A percentile compares a stretch with the other conserved stretches of the same genome.
Conservation (phyloP, 139 green algal species). For the Closterium sp. region DNA sequence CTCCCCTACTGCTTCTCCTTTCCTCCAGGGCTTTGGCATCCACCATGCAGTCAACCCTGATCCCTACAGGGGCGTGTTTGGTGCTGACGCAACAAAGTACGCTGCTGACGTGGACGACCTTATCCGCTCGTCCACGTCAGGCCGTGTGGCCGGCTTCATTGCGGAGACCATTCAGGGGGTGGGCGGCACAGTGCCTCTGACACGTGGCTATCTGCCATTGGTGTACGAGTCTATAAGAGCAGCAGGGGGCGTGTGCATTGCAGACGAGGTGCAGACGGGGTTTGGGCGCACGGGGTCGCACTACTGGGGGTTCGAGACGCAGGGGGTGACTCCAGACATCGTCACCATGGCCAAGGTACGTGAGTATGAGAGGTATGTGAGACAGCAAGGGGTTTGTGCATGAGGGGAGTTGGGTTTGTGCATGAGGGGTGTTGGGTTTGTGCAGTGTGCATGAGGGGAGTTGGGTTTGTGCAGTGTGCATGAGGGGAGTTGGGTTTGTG, state of each 20-base stretch:
- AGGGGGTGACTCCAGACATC: slow-evolving; percentile 86
- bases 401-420: not conserved
- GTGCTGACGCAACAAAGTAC: slow-evolving; percentile 76
- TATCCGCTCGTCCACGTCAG: slow-evolving; percentile 64
- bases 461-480: too few relatives aligned
- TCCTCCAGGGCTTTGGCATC: slow-evolving; percentile 76
- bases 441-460: too few relatives aligned
- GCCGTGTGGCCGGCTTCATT: slow-evolving; percentile 82
- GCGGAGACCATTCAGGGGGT: slow-evolving; percentile 83
- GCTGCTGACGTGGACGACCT: slow-evolving; percentile 72
- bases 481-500: too few relatives aligned
- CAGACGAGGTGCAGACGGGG: slow-evolving; percentile 97
- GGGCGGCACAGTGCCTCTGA: slow-evolving; percentile 77
- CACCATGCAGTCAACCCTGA: slow-evolving; percentile 88
- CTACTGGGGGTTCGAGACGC: slow-evolving; percentile 93
- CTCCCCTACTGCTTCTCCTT: too few relatives aligned
- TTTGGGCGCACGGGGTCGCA: slow-evolving; percentile 88
- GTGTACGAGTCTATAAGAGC: slow-evolving; percentile 84
- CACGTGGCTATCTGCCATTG: slow-evolving; percentile 81
- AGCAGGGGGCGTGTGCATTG: slow-evolving; percentile 91
- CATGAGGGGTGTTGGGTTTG: too few relatives aligned
- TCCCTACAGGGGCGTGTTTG: slow-evolving; percentile 84
- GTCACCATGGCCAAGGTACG: slow-evolving; percentile 87
- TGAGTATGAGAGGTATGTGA: not conserved
- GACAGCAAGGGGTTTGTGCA: not conserved